Conservation (phyloP, 495 filamentous ascomycete genomes). For the Lindgomyces ingoldianus region DNA sequence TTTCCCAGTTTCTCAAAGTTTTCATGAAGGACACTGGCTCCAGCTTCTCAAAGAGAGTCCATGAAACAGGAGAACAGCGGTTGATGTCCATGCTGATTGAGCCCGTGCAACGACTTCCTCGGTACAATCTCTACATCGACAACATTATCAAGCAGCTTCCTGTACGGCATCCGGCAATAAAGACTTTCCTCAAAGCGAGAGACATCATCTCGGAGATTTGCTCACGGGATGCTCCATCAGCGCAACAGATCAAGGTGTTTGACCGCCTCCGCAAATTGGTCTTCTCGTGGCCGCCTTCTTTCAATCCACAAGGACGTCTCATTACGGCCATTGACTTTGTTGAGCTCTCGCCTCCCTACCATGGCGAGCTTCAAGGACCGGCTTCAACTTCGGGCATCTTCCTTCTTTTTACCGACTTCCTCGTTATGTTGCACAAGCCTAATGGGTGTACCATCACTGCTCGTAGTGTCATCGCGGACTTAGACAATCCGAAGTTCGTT, state of each 20-base stretch:
- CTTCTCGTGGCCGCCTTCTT: conserved; percentile 73
- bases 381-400: conserved; percentile 65
- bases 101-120: conserved; percentile 89
- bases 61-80: conserved; percentile 84
- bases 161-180: conserved; percentile 76
- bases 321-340: conserved; percentile 82
- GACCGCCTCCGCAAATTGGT: conserved; percentile 73
- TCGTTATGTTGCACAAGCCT: conserved; percentile 74
- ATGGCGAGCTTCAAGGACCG: conserved; percentile 43
- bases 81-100: conserved; percentile 94
- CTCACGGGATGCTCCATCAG: conserved; percentile 70
- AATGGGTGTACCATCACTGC: conserved; percentile 64
- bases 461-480: conserved; percentile 75
- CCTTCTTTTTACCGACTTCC: conserved; percentile 78
- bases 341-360: conserved; percentile 76
- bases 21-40: conserved; percentile 73
- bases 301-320: conserved; percentile 73
- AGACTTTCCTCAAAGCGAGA: conserved; percentile 75
- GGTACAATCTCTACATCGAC: conserved; percentile 94
- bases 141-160: conserved; percentile 85
- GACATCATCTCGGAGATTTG: conserved; percentile 95
- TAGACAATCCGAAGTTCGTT: conserved; percentile 65
- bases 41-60: conserved; percentile 74
- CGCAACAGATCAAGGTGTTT: conserved; percentile 68
- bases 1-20: conserved; percentile 73